Base-by-base conservation (phyloP, 257 asterid species). In the Scutellaria barbata region DNA sequence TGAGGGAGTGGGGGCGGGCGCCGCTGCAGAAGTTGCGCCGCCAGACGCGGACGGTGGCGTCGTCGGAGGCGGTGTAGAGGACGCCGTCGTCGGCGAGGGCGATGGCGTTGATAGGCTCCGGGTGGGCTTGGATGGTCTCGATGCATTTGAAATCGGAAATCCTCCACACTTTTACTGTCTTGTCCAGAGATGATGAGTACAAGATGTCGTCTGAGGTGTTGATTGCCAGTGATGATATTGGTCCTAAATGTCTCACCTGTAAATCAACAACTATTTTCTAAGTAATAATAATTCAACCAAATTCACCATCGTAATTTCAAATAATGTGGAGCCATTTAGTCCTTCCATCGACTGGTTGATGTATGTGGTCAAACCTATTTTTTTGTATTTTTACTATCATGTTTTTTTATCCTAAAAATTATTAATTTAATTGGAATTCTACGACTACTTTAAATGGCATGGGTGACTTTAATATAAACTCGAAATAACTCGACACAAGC, bases 41-140 rank as follows among this genome's bases (percentile, higher is more conserved):
- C 98, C 98, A 94, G 7, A 94, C 97, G 35, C 86, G 81, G 55
- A 94, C 85, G 0, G 96, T 87, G 78, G 98, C 96, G 55, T 94
- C 98, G 51, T 94, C 97, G 0, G 96, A 90, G 52, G 96, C 98
- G 1, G 98, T 94, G 79, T 87, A 94, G 43, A 94, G 88, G 0
- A 87, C 94, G 11, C 98, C 98, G 53, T 89, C 98, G 30, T 90
- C 97, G 6, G 96, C 87, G 17, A 89, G 81, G 40, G 76, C 90
- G 56, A 94, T 79, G 66, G 92, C 87, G 61, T 94, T 94, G 78
- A 94, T 62, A 7, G 97, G 96, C 65, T 89, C 96, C 9, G 81
- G 77, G 81, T 94, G 98, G 56, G 98, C 98, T 42, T 84, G 96
- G 84, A 94, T 85, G 11, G 98, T 94, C 82, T 94, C 98, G 5